A percentile compares a stretch with the other conserved stretches of the same genome.
Conservation (phyloP, 306 rosid species). For the Casuarina glauca region DNA sequence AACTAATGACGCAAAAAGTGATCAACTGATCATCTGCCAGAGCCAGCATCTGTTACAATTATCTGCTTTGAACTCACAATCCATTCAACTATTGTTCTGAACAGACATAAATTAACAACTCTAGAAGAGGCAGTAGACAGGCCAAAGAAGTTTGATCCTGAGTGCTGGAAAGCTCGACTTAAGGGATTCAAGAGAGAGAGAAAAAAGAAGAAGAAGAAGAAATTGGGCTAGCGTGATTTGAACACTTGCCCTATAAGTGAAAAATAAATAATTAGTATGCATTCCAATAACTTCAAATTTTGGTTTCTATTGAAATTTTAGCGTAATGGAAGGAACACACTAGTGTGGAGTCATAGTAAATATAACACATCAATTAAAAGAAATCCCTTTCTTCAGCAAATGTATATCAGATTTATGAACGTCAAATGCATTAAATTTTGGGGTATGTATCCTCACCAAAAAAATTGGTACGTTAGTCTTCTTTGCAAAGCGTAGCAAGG, state of each 20-base stretch:
- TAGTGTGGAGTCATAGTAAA: not conserved
- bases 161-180: not conserved
- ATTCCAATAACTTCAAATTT: not conserved
- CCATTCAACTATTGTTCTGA: not conserved
- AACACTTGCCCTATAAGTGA: not conserved
- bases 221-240: not conserved
- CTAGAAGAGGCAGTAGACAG: not conserved
- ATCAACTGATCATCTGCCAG: not conserved
- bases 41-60: not conserved
- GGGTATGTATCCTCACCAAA: slow-evolving; percentile 52
- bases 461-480: slow-evolving; percentile 70
- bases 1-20: not conserved
- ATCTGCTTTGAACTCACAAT: not conserved
- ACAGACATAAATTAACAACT: not conserved
- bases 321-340: not conserved
- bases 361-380: not conserved
- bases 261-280: not conserved
- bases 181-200: not conserved
- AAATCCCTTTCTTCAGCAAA: not conserved
- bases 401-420: not conserved
- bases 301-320: not conserved
- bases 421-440: not conserved
- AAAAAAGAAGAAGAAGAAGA: not conserved
- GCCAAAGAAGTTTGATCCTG: not conserved
- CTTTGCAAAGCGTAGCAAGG: slow-evolving; percentile 86